Base-by-base conservation (phyloP, 495 filamentous ascomycete genomes). In the Trichocladium antarcticum region DNA sequence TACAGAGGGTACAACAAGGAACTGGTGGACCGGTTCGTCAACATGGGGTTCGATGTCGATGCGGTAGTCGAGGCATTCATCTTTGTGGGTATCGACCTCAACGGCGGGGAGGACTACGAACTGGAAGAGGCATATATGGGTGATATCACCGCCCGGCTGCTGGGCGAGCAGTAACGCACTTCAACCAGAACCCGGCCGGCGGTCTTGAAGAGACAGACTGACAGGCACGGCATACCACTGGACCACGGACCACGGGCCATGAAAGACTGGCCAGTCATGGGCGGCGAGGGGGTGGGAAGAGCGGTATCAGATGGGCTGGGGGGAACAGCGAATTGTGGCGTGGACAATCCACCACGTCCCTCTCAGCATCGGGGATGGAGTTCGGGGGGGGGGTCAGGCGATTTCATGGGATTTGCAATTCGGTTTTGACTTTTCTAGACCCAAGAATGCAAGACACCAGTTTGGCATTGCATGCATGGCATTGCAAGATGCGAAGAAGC, bases 1-100 rank as follows among this genome's bases (percentile, higher is more conserved):
- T 95, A 94, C 58, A 80, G 86, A 42, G 93, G 92, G 5, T 98
- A 94, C 59, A 88, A 87, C 63, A 84, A 84, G 55, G 77, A 82
- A 7, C 73, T 95, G 34, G 80, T 97, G 53, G 84, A 95, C 56
- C 78, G 82, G n/a, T 97, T 97, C 58, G 79, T 84, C 15, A 76
- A 73, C 56, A 97, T 98, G 92, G 92, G 92, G 34, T 98, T 98
- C 55, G 83, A 89, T 50, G 77, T 95, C n/a, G 82, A 85, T 42
- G 73, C 76, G 28, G 88, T 98, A 2, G 92, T 97, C 6, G 76
- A 79, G 17, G 87, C 89, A 4, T 90, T 98, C 56, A 76, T 81
- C 50, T 84, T 72, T 45, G 84, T 89, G 14, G 85, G 87, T 2
- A 88, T 95, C 51, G 83, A 89, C 50, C 76, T 75, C 19, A 83